These are phyloP conservation scores for Musa itinerans DNA, from an alignment of 176 grass and related monocot species.

Conservation along the genomic window DNA sequence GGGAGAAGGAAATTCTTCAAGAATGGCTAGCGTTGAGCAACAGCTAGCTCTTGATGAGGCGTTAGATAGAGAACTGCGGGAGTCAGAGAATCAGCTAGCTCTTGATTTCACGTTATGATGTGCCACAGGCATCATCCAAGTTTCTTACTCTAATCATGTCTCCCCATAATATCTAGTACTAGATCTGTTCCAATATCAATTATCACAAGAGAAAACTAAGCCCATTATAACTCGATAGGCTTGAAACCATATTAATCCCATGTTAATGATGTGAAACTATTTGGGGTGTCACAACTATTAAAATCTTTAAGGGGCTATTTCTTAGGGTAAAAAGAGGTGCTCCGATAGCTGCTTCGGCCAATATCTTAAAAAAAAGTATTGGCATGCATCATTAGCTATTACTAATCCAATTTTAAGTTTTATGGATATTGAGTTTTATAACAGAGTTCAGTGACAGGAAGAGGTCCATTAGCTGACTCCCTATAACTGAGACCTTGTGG, in stretches of 20 bases:
- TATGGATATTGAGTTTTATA: not conserved
- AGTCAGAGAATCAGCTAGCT: conserved; percentile 3
- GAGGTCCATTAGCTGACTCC: not conserved
- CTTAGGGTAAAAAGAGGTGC: too few relatives aligned
- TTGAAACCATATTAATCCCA: too few relatives aligned
- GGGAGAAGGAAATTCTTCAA: not conserved
- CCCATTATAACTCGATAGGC: too few relatives aligned
- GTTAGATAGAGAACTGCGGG: conserved; percentile 5
- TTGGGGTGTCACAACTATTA: too few relatives aligned
- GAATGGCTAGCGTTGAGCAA: not conserved
- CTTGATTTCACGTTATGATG: too few relatives aligned
- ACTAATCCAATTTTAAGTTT: not conserved
- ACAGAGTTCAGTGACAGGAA: not conserved
- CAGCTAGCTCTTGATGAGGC: not conserved
- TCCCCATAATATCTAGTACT: too few relatives aligned
- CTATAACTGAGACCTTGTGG: not conserved
- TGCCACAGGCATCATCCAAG: too few relatives aligned
- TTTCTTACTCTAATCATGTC: too few relatives aligned
- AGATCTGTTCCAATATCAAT: too few relatives aligned
- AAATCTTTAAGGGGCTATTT: too few relatives aligned
- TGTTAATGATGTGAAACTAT: too few relatives aligned
- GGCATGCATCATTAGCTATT: not conserved
- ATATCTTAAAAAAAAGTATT: not conserved
- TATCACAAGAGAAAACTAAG: too few relatives aligned
- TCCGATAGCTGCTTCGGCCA: not conserved